Evolutionary conservation across 352 stramenopile species (phyloP).

Genomic region (Stramenopiles sp.): DNA sequence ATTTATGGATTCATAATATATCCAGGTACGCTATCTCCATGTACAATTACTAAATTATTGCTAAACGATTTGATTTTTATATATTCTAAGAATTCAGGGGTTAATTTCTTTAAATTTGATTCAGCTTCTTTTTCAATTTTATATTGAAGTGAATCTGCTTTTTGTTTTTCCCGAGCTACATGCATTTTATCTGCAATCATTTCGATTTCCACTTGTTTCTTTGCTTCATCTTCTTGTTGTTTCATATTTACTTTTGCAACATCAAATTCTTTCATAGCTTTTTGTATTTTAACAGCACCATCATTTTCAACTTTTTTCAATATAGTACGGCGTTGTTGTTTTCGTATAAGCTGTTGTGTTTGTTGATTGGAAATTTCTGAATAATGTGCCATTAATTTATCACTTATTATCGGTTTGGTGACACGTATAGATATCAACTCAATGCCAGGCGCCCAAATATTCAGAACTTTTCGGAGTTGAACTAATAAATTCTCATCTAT

Average conservation of each 20-base stretch:
- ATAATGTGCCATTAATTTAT: slow-evolving; percentile 7
- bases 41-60: slow-evolving; percentile 12
- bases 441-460: slow-evolving; percentile 7
- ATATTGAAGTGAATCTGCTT: slow-evolving; percentile 10
- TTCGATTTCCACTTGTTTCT: slow-evolving; percentile 7
- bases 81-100: slow-evolving; percentile 9
- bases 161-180: background rate
- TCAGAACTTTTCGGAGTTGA: background rate
- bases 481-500: slow-evolving; percentile 8
- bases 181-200: slow-evolving; percentile 8
- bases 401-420: slow-evolving; percentile 10
- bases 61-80: background rate
- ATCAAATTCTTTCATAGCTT: slow-evolving; percentile 9
- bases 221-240: background rate
- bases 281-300: background rate
- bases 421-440: slow-evolving; percentile 11
- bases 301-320: slow-evolving; percentile 11
- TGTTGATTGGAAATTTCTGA: slow-evolving; percentile 10
- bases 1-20: no score
- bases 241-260: slow-evolving; percentile 9
- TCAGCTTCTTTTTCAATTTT: background rate
- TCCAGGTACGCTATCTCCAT: slow-evolving; percentile 12
- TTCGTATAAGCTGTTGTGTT: slow-evolving; percentile 11
- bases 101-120: slow-evolving; percentile 4
- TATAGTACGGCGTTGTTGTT: background rate